phyloP scores from a whole-genome alignment of 176 grass and related monocot genomes.

The Oryza meridionalis region DNA sequence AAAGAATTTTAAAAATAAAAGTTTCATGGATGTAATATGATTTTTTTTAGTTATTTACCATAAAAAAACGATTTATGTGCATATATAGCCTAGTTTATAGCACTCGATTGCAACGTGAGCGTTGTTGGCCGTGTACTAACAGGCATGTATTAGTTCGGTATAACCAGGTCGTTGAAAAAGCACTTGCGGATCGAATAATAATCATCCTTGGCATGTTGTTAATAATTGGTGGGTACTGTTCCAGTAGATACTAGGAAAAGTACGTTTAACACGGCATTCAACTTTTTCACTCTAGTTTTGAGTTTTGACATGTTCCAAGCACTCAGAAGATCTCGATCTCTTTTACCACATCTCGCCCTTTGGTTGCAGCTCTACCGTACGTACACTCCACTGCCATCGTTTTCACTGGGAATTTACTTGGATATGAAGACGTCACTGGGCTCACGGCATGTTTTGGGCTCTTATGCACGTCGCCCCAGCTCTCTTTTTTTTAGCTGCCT shows the following conservation, averaged over 20 bases:
- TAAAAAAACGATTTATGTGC: background rate
- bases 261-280: slow-evolving; percentile 16
- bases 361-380: background rate
- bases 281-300: slow-evolving; percentile 19
- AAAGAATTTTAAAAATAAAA: no score
- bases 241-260: background rate
- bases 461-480: background rate
- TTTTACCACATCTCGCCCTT: slow-evolving; percentile 27
- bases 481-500: background rate
- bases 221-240: background rate
- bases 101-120: background rate
- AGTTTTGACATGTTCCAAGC: slow-evolving; percentile 37
- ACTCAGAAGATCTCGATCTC: background rate
- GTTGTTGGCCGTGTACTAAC: background rate
- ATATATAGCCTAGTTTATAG: background rate
- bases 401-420: slow-evolving; percentile 5
- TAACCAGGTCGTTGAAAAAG: background rate
- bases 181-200: background rate
- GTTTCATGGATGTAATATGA: no score
- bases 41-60: no score
- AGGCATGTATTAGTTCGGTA: no score
- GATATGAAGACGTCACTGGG: background rate
- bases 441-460: slow-evolving; percentile 13
- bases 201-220: background rate
- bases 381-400: background rate